Evolutionary conservation across 495 filamentous ascomycete species (phyloP), one percentile per base, ranked within the genome.

Genomic region (Tetracladium marchalianum): DNA sequence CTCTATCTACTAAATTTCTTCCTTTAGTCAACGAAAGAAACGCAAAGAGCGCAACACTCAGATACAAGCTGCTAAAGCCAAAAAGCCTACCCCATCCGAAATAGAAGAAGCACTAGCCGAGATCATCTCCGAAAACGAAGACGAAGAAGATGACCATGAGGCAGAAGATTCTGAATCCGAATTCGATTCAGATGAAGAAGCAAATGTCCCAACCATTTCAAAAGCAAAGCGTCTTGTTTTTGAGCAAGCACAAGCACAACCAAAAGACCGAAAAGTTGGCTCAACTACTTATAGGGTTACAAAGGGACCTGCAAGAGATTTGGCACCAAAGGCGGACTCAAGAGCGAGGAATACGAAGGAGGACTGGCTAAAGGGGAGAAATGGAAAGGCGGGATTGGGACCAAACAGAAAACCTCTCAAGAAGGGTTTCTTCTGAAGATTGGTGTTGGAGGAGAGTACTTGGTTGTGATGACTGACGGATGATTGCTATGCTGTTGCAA

Each of bases 181-280:
- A 13, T 31, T 11, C 5, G 18, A n/a, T 7, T 41, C 11, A 13
- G 39, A 31, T 4, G 9, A 9, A 2, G 34, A 46, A 31, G 11
- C 15, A 7, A n/a, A 33, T 15, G 8, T 11, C 22, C 22, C 22
- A 27, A 27, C 22, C 22, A 27, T 27, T 7, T 27, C 22, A 27
- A 27, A 27, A 27, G 3, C 22, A 27, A 27, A 27, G 22, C 22
- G 22, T 7, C 7, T 27, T 3, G 22, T 27, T 3, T 27, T 27
- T 16, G 48, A 52, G 15, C 51, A 55, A 27, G 36, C 22, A 27
- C 51, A 55, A 27, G 36, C 22, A 27, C 22, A 40, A 38, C 51
- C 54, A 1, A 60, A 55, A 35, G 57, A 60, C 48, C 44, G 44
- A 16, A 39, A 39, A 7, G 19, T 44, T 12, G 57, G 57, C 12